Conservation (phyloP, 345 rosid species). For the Eucalyptus sp. region DNA sequence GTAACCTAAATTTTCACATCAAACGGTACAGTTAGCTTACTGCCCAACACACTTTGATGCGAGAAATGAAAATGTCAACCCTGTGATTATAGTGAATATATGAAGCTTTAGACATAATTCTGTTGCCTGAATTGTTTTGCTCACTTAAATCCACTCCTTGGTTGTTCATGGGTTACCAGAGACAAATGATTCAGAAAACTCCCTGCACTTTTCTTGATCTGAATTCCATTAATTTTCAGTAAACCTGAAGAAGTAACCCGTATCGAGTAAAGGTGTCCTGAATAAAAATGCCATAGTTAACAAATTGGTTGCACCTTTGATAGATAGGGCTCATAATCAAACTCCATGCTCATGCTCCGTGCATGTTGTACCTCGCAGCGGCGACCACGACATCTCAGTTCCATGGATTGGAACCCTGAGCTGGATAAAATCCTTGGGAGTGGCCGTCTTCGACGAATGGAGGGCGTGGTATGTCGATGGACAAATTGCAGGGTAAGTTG, state of each 20-base stretch:
- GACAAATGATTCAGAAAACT: background rate
- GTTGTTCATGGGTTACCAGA: background rate
- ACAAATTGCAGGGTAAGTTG: constrained; percentile 20
- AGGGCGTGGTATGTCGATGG: constrained; percentile 18
- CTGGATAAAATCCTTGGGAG: constrained; percentile 15
- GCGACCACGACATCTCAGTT: constrained; percentile 17
- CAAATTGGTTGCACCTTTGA: background rate
- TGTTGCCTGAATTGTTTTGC: background rate
- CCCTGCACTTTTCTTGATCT: background rate
- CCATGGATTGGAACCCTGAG: constrained; percentile 13
- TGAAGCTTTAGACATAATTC: background rate
- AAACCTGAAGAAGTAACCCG: background rate
- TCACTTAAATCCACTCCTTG: background rate
- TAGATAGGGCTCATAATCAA: background rate
- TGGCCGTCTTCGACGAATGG: constrained; percentile 14
- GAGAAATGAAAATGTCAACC: background rate
- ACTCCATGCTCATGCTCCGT: background rate
- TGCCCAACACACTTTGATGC: background rate
- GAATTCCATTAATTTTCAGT: background rate
- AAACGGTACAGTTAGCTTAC: background rate
- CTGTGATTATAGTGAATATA: background rate
- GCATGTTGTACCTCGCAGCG: constrained; percentile 2
- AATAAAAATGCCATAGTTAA: background rate
- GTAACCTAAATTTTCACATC: background rate
- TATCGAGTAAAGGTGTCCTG: background rate